phyloP scores from a whole-genome alignment of 2,329 filamentous ascomycete genomes.

The Alternaria angustiovoidea region DNA sequence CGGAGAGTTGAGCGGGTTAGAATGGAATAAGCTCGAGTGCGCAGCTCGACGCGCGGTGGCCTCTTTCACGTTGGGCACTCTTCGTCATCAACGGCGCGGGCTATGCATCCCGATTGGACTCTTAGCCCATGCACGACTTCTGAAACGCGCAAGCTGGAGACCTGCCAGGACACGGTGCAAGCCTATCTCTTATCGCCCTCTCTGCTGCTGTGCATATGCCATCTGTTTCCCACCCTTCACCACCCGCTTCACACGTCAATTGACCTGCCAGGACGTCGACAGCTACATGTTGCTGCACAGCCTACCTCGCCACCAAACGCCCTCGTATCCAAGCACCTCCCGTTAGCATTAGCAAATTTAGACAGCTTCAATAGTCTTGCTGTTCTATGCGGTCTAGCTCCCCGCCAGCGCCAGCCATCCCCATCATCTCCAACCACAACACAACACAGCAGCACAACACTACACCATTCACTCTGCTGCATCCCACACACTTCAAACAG shows the following conservation, averaged over 20 bases:
- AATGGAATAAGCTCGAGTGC: background rate
- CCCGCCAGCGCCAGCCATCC: background rate
- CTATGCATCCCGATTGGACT: constrained; percentile 11
- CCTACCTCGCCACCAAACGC: constrained; percentile 1
- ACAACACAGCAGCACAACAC: background rate
- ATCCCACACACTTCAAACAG: background rate
- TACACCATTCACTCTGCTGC: background rate
- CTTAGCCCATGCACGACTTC: constrained; percentile 1
- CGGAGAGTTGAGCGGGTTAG: background rate
- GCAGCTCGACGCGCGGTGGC: background rate
- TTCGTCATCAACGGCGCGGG: constrained; percentile 13
- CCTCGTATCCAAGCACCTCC: background rate
- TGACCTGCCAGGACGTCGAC: background rate
- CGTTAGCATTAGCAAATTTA: constrained; percentile 11
- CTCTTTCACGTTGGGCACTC: constrained; percentile 1
- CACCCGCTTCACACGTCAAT: background rate
- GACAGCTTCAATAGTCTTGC: constrained; percentile 13
- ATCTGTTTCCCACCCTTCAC: background rate
- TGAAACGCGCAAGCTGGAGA: constrained; percentile 10
- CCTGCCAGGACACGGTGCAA: background rate
- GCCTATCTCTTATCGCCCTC: background rate
- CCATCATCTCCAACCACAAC: background rate
- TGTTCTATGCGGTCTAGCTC: constrained; percentile 5
- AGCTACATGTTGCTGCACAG: background rate
- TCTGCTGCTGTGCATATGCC: background rate